Base-by-base conservation (phyloP, 2,329 filamentous ascomycete genomes). In the Aspergillus fischeri region DNA sequence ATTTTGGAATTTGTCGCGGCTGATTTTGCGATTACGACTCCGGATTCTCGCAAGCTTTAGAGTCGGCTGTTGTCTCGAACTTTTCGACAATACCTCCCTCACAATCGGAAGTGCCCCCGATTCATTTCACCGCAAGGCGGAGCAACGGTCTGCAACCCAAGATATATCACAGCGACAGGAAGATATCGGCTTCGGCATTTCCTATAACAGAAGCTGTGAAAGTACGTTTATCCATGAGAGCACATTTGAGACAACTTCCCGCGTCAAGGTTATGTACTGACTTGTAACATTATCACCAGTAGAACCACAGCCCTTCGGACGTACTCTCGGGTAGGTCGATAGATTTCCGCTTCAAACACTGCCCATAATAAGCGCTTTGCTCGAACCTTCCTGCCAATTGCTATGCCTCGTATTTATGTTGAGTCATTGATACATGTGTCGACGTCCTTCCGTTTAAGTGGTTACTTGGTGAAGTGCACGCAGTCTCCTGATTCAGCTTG, bases 401-500 rank as follows among this genome's bases (percentile, higher is more conserved):
- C 9, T 14, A 25, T 47, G 20, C 25, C 11, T 52, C 49, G n/a
- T 17, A 28, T 55, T 45, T 54, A 42, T 27, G 38, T 50, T 32
- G 41, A 45, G 35, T 49, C n/a, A 48, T 56, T 44, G 44, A 49
- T 47, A 50, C 54, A 60, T 65, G 60, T 62, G 53, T 63, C 53
- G 50, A 58, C 42, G 47, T 25, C 29, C 29, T 32, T 25, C 25
- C 28, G 45, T 52, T 49, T 49, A 52, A 53, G 32, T 63, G 61
- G 59, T 52, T 53, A 35, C n/a, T 45, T 52, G 25, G 45, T 28
- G 45, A 27, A 24, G 49, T 52, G 54, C 52, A 58, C 49, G 51
- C 44, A 50, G 32, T 56, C 61, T 59, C 59, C 60, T 65, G 60
- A 62, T 66, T 60, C 62, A 60, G 27, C n/a, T 24, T n/a, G 51